These are phyloP conservation scores for Aspergillus clavatus DNA, from an alignment of 2,329 filamentous ascomycete genomes.

Conservation along the genomic window DNA sequence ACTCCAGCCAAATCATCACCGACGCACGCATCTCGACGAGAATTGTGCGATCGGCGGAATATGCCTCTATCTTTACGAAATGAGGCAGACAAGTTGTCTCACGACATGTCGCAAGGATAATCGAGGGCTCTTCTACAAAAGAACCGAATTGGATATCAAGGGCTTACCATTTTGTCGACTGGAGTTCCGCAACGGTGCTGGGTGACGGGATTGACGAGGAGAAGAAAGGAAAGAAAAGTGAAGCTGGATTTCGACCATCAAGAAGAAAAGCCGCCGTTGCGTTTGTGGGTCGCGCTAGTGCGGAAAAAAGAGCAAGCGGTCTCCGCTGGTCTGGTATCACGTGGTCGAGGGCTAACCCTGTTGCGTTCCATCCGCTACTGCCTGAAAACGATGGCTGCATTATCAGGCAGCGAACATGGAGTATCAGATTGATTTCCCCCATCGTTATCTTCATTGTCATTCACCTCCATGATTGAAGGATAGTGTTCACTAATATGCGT, in stretches of 20 bases:
- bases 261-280: constrained; percentile 22
- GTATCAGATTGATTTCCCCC: not conserved
- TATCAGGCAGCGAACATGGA: not conserved
- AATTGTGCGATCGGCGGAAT: constrained; percentile 35
- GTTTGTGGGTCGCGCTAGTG: constrained; percentile 34
- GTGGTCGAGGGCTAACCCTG: constrained; percentile 19
- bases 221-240: constrained; percentile 23
- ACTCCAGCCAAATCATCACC: constrained; percentile 53
- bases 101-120: constrained; percentile 39
- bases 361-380: not conserved
- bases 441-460: too few species aligned
- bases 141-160: constrained; percentile 40
- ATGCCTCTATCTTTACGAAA: constrained; percentile 30
- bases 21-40: constrained; percentile 28
- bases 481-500: too few species aligned
- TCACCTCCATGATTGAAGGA: too few species aligned
- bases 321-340: constrained; percentile 1
- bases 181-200: constrained; percentile 47
- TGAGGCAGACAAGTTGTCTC: constrained; percentile 23
- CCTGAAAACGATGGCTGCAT: not conserved
- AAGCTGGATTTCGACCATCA: constrained; percentile 10
- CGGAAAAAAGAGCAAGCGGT: constrained; percentile 14
- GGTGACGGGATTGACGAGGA: constrained; percentile 42
- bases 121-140: constrained; percentile 32
- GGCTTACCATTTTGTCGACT: constrained; percentile 61